Base-by-base conservation (phyloP, 2,329 filamentous ascomycete genomes). In the Mollisiaceae sp. region DNA sequence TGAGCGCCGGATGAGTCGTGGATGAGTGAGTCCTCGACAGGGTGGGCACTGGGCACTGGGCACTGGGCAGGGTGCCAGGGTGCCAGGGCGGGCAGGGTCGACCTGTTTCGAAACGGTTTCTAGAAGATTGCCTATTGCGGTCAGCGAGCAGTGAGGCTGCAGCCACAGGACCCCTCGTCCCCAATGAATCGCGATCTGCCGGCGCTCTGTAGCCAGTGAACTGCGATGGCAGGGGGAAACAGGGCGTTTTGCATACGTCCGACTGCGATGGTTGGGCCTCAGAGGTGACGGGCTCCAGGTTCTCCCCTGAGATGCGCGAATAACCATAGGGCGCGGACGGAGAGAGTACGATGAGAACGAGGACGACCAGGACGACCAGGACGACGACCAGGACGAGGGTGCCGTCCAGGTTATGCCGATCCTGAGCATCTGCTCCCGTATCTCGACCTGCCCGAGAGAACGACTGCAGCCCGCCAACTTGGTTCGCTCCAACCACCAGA, bases 51-150 rank as follows among this genome's bases (percentile, higher is more conserved):
- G n/a, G n/a, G n/a, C n/a, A n/a, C n/a, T n/a, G n/a, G n/a, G n/a
- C n/a, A n/a, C n/a, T n/a, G n/a, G n/a, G n/a, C n/a, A n/a, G n/a
- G n/a, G n/a, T n/a, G n/a, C n/a, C n/a, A n/a, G n/a, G n/a, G n/a
- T n/a, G n/a, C n/a, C n/a, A n/a, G n/a, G n/a, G n/a, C n/a, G n/a
- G n/a, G n/a, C n/a, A n/a, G n/a, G n/a, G n/a, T n/a, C 18, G 15
- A 38, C 27, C 36, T 22, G 3, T 11, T 57, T 57, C 55, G 20
- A 39, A 18, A 12, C 4, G 14, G 9, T 8, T 38, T 57, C 55
- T 35, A 57, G 55, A 57, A 57, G 35, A 18, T 35, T 39, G 18
- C 55, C 55, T 24, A 8, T n/a, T 57, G 6, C 35, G 35, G 55
- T 39, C 32, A 57, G 18, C 50, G 50, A 32, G 50, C n/a, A 27